These are phyloP conservation scores for Cutaneotrichosporon sp. DNA, from an alignment of 1,284 basidiomycete species.

Conservation along the genomic window DNA sequence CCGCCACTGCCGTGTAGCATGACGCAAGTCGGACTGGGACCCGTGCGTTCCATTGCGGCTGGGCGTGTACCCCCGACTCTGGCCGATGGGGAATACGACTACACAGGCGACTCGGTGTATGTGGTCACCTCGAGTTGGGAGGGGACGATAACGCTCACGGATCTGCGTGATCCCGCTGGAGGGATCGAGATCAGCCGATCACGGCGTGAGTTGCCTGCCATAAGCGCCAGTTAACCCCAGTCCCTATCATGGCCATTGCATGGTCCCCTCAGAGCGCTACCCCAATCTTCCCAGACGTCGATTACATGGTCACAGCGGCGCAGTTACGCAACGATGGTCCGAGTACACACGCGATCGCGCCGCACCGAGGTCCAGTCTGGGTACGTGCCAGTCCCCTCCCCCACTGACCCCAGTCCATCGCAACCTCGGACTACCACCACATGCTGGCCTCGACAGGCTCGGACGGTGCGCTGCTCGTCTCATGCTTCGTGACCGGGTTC, in stretches of 20 bases:
- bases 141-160: constrained; percentile 28
- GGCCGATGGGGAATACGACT: constrained; percentile 18
- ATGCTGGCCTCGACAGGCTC: constrained; percentile 72
- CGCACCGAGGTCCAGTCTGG: constrained; percentile 64
- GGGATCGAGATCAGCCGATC: constrained; percentile 25
- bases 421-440: constrained; percentile 76
- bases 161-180: constrained; percentile 30
- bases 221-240: constrained; percentile 17
- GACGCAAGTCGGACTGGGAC: constrained; percentile 19
- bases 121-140: constrained; percentile 31
- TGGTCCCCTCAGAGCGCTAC: constrained; percentile 33
- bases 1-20: constrained; percentile 29
- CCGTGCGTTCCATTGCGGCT: constrained; percentile 27
- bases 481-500: constrained; percentile 23
- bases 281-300: constrained; percentile 36
- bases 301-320: constrained; percentile 30
- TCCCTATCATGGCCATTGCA: constrained; percentile 30
- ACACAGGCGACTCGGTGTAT: constrained; percentile 27
- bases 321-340: constrained; percentile 25
- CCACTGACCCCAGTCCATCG: constrained; percentile 56
- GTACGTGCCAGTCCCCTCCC: constrained; percentile 54
- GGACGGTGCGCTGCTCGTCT: constrained; percentile 63
- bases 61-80: constrained; percentile 27
- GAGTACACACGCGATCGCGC: constrained; percentile 16
- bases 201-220: constrained; percentile 24